Evolutionary conservation across 2,329 filamentous ascomycete species (phyloP), one percentile per base, ranked within the genome.

Genomic region (Bipolaris gigantea): DNA sequence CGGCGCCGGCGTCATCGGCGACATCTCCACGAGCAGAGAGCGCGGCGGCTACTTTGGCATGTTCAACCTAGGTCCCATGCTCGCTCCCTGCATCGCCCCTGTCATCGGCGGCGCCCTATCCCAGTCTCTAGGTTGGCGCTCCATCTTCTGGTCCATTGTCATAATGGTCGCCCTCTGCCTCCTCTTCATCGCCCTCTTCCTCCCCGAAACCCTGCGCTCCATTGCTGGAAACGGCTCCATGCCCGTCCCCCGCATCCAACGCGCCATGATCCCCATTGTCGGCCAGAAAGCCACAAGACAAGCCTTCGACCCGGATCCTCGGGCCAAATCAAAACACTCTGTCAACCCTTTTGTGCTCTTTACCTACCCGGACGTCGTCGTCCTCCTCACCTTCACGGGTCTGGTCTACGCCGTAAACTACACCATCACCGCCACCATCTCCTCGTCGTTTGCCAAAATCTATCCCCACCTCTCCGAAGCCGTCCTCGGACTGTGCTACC

Each of bases 1-100:
- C 1, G 85, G 84, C 0, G 88, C 83, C 56, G 89, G 85, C 2
- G 84, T 91, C 1, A 83, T 92, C 13, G 86, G 87, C 0, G 90
- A 94, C 63, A 80, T 92, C 5, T 81, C 86, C 0, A 85, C 87
- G 0, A 85, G 82, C 41, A 80, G 83, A 0, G 88, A 93, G 70
- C 79, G 90, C 62, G 90, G 89, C 2, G 83, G 81, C 51, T 92
- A 89, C 66, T 87, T 92, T 66, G 76, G 88, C 84, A 46, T 81
- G 86, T 55, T 83, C 87, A 18, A 82, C 80, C 30, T 79, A 79
- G 4, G 85, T 82, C 15, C 66, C 0, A 69, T 70, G 67, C 56
- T 70, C 15, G 60, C 67, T 10, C 56, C 70, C 9, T 60, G 64
- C 45, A 66, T 71, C 13, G 69, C 63, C 2, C 72, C 73, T 15